Evolutionary conservation across 2,329 filamentous ascomycete species (phyloP).

Genomic region (Alternaria tenuissima): DNA sequence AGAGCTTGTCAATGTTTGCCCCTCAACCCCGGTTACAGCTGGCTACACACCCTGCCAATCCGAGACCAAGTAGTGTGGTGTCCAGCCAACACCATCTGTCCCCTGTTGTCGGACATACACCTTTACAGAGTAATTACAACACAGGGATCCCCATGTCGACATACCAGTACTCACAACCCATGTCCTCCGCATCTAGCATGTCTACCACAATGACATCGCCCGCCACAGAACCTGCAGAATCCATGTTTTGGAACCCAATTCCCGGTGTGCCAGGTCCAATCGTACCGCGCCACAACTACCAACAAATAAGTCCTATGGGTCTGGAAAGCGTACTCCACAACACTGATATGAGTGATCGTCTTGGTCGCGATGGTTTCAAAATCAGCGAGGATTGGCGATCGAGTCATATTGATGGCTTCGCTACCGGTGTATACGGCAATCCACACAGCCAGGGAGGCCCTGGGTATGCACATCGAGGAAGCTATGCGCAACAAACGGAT

Average conservation of each 20-base stretch:
- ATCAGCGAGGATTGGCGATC: constrained; percentile 37
- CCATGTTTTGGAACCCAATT: constrained; percentile 51
- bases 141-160: constrained; percentile 20
- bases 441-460: constrained; percentile 2
- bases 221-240: constrained; percentile 25
- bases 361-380: constrained; percentile 48
- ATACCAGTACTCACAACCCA: constrained; percentile 28
- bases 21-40: constrained; percentile 23
- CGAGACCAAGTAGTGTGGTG: constrained; percentile 26
- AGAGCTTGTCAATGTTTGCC: constrained; percentile 45
- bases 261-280: constrained; percentile 52
- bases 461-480: constrained; percentile 8
- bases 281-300: constrained; percentile 36
- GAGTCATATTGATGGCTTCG: constrained; percentile 27
- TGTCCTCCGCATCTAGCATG: constrained; percentile 21
- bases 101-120: constrained; percentile 20
- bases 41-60: constrained; percentile 24
- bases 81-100: constrained; percentile 25
- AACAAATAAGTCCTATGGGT: constrained; percentile 46
- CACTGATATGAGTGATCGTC: constrained; percentile 41
- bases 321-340: constrained; percentile 43
- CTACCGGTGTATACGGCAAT: constrained; percentile 13
- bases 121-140: constrained; percentile 21
- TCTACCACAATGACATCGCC: constrained; percentile 24
- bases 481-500: constrained; percentile 6